Base-by-base conservation (phyloP, 345 rosid genomes). In the Brassica juncea region DNA sequence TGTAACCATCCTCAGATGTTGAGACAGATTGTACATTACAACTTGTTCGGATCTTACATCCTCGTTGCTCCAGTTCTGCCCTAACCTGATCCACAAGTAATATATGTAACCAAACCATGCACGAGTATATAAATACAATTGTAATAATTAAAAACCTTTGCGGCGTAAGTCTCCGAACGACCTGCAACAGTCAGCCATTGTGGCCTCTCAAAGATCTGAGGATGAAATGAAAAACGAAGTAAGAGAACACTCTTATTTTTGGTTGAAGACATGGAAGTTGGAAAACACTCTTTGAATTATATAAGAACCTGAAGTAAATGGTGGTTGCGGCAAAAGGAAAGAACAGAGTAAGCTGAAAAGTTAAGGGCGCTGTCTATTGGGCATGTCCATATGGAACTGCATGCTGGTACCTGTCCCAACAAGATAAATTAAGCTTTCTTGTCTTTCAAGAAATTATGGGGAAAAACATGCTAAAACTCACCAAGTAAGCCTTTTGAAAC, bases 401-500 rank as follows among this genome's bases (percentile, higher is more conserved):
- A 88, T 61, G 88, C 73, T 0, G 97, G 97, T 64, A 92, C 84
- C 97, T 92, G 66, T 78, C 3, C 8, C 64, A 23, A 27, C 30
- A 5, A 52, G 57, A 75, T 35, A 6, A 27, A 1, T 10, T 11
- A 12, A 72, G 23, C 6, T 11, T 37, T 34, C 4, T 58, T 61
- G 27, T 4, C 1, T 1, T 8, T 3, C 37, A 72, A 59, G 58
- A 72, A 39, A 58, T 4, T 32, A 4, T 8, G 0, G 1, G n/a
- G 1, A 47, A 68, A 7, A 39, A 68, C n/a, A 55, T 10, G 14
- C 5, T 2, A 30, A 15, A 35, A 8, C 71, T 67, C 80, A 92
- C 97, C 78, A 92, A 87, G 84, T 88, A 92, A 72, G 96, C 96
- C 71, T 86, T 84, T 71, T 86, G 92, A 85, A 92, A 92, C 55